phyloP scores from a whole-genome alignment of 768 basidiomycete genomes.

The Leucosporidium creatinivorum region DNA sequence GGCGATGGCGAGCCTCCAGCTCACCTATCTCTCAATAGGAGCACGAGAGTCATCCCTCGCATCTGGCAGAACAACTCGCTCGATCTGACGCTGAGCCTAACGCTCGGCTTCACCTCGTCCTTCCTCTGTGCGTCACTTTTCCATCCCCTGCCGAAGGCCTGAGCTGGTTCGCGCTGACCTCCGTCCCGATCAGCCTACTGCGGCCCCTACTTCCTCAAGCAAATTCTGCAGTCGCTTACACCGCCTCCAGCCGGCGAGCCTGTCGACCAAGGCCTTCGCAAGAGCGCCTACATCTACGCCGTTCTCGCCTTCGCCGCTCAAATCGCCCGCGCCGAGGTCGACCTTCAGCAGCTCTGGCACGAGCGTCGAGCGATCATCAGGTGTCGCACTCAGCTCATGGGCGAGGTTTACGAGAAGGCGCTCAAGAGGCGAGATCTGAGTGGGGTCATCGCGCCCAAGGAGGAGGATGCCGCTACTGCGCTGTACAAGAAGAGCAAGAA shows the following conservation, averaged over 20 bases:
- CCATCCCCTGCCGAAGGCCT: no score
- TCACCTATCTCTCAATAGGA: no score
- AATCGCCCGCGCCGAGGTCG: slow-evolving; percentile 24
- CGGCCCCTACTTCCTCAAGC: slow-evolving; percentile 26
- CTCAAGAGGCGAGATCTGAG: slow-evolving; percentile 25
- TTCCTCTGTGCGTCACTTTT: background rate
- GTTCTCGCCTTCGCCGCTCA: slow-evolving; percentile 30
- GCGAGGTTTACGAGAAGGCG: slow-evolving; percentile 31
- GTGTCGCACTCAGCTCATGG: slow-evolving; percentile 11
- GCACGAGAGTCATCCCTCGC: slow-evolving; percentile 15
- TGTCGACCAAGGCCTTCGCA: slow-evolving; percentile 2
- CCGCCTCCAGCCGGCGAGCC: background rate
- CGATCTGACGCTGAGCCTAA: slow-evolving; percentile 18
- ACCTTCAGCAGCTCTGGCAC: slow-evolving; percentile 29
- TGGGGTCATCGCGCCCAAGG: slow-evolving; percentile 10
- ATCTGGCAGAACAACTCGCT: slow-evolving; percentile 28
- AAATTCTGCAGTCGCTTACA: slow-evolving; percentile 24
- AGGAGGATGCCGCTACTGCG: background rate
- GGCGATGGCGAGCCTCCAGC: no score
- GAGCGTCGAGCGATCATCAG: slow-evolving; percentile 19
- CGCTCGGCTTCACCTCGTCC: slow-evolving; percentile 12
- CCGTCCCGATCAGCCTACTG: slow-evolving; percentile 22
- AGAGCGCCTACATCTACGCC: slow-evolving; percentile 31
- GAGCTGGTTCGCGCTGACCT: no score
- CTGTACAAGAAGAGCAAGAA: slow-evolving; percentile 2